These are phyloP conservation scores for Sedum album DNA, from an alignment of 164 flowering plant species.

Conservation along the genomic window DNA sequence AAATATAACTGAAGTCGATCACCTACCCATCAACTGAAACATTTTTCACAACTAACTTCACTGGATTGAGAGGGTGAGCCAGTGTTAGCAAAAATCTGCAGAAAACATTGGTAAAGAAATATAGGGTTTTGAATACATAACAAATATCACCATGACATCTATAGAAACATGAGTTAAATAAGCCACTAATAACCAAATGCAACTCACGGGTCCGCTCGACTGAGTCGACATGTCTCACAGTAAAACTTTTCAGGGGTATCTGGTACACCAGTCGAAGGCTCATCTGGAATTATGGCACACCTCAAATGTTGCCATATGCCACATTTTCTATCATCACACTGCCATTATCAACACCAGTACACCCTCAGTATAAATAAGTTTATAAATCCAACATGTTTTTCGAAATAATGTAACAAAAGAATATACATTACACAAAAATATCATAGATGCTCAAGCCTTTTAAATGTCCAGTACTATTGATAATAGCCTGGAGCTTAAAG, in stretches of 20 bases:
- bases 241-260: conserved; percentile 58
- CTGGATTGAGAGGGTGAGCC: conserved; percentile 63
- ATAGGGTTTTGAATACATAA: neutral
- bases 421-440: neutral
- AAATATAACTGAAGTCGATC: neutral
- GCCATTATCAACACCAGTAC: conserved; percentile 17
- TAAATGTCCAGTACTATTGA: neutral
- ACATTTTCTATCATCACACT: conserved; percentile 89
- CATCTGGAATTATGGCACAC: conserved; percentile 87
- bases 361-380: neutral
- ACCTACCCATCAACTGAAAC: conserved; percentile 82
- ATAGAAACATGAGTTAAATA: neutral
- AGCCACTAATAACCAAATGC: neutral
- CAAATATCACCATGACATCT: neutral
- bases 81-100: conserved; percentile 71
- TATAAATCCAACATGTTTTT: neutral
- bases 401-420: neutral
- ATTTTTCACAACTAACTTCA: conserved; percentile 55
- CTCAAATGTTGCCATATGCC: conserved; percentile 75
- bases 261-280: conserved; percentile 52
- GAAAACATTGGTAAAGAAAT: conserved; percentile 6
- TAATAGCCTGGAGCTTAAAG: neutral
- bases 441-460: neutral
- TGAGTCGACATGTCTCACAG: conserved; percentile 88
- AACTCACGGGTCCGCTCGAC: conserved; percentile 96